phyloP scores from a whole-genome alignment of 2,329 filamentous ascomycete genomes.

The Talaromyces sp. region DNA sequence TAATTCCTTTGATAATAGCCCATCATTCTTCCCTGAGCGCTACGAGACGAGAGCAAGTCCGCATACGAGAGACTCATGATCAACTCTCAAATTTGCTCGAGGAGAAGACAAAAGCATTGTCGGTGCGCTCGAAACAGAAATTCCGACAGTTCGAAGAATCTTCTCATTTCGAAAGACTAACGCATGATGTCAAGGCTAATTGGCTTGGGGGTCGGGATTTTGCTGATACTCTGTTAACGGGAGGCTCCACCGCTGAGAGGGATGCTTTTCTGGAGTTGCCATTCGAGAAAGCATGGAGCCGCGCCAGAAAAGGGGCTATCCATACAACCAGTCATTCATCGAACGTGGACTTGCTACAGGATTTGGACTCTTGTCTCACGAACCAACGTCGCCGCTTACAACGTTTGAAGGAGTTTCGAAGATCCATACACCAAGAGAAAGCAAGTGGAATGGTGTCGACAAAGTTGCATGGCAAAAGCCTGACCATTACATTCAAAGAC shows the following conservation, averaged over 20 bases:
- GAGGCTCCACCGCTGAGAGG: conserved; percentile 55
- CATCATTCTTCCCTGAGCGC: conserved; percentile 66
- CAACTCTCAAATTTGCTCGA: conserved; percentile 65
- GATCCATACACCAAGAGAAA: conserved; percentile 27
- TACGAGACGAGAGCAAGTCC: conserved; percentile 58
- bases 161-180: conserved; percentile 35
- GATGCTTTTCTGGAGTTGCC: conserved; percentile 64
- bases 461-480: conserved; percentile 13
- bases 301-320: conserved; percentile 57
- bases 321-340: conserved; percentile 37
- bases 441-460: background rate
- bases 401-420: conserved; percentile 69
- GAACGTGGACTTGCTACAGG: conserved; percentile 52
- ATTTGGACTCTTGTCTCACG: conserved; percentile 66
- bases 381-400: conserved; percentile 66
- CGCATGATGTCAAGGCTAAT: conserved; percentile 59
- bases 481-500: conserved; percentile 32
- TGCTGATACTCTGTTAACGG: conserved; percentile 67
- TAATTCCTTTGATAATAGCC: conserved; percentile 68
- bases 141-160: conserved; percentile 34
- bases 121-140: conserved; percentile 28
- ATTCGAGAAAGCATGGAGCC: conserved; percentile 69
- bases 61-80: conserved; percentile 56
- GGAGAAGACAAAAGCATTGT: conserved; percentile 59
- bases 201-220: conserved; percentile 77